phyloP scores from a whole-genome alignment of 2,329 filamentous ascomycete species.

The Fusarium sp. region DNA sequence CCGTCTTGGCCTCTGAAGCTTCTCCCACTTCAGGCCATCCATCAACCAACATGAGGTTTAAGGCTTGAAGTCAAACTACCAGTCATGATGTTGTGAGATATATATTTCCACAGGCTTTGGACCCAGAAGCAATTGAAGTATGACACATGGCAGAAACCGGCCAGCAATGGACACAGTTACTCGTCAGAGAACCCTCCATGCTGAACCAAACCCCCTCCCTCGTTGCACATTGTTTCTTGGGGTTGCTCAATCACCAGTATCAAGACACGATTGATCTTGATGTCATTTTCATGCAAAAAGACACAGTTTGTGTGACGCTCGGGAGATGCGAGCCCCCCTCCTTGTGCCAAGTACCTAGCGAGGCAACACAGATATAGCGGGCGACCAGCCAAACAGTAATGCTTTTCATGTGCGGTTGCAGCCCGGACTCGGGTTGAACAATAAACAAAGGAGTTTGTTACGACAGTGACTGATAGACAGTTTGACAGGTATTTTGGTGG shows the following conservation, averaged over 20 bases:
- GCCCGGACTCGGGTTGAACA: constrained; percentile 33
- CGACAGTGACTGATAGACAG: constrained; percentile 28
- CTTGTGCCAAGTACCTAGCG: constrained; percentile 40
- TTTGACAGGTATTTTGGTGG: not conserved
- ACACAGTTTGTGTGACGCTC: constrained; percentile 27
- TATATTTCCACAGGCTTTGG: not conserved
- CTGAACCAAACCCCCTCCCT: not conserved
- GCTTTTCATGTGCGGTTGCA: constrained; percentile 38
- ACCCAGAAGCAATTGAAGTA: not conserved
- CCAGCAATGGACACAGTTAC: not conserved
- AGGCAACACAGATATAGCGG: constrained; percentile 32
- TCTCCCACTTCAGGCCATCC: not conserved
- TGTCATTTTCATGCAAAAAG: constrained; percentile 27
- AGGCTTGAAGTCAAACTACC: constrained; percentile 12
- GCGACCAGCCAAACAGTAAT: constrained; percentile 28
- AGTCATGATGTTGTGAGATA: not conserved
- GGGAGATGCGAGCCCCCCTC: constrained; percentile 37
- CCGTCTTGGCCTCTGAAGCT: constrained; percentile 39
- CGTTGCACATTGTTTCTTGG: not conserved
- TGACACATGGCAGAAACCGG: not conserved
- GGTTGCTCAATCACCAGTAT: constrained; percentile 2
- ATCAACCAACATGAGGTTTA: not conserved
- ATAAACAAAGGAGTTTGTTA: constrained; percentile 36
- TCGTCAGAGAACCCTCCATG: not conserved
- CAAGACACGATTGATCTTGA: constrained; percentile 21